phyloP scores from a whole-genome alignment of 2,329 filamentous ascomycete species.

The Trichophyton simii region DNA sequence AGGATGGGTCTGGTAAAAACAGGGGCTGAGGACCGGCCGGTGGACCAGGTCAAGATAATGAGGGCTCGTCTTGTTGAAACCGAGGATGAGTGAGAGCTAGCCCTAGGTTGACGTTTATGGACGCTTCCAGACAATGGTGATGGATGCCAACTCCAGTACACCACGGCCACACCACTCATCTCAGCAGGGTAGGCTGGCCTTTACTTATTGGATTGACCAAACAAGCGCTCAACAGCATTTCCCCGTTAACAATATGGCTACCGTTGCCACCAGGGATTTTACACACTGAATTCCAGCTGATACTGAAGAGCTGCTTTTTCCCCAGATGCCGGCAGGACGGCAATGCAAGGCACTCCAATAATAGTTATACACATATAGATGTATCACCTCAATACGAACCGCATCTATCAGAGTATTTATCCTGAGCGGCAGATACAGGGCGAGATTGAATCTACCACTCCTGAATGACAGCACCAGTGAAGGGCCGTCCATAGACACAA shows the following conservation, averaged over 20 bases:
- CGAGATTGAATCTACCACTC: slow-evolving; percentile 55
- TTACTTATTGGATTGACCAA: neutral
- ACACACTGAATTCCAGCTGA: neutral
- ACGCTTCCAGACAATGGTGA: neutral
- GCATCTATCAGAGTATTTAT: slow-evolving; percentile 60
- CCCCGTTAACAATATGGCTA: neutral
- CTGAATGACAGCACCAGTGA: slow-evolving; percentile 44
- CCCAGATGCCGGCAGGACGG: too few relatives aligned
- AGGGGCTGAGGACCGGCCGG: slow-evolving; percentile 63
- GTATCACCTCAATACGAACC: slow-evolving; percentile 72
- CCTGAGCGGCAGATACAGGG: slow-evolving; percentile 83
- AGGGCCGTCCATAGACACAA: slow-evolving; percentile 31
- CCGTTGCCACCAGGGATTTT: neutral
- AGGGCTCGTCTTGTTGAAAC: slow-evolving; percentile 57
- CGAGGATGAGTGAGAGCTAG: slow-evolving; percentile 33
- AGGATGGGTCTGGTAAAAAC: slow-evolving; percentile 82
- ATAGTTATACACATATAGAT: slow-evolving; percentile 25
- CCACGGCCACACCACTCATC: neutral
- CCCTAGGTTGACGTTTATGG: too few relatives aligned
- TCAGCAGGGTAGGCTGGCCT: neutral
- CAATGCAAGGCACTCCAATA: neutral
- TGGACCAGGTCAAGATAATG: slow-evolving; percentile 70
- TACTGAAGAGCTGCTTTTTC: neutral
- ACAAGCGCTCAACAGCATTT: neutral
- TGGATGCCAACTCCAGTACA: neutral